These are phyloP conservation scores for Penicillium cataractarum DNA, from an alignment of 495 filamentous ascomycete species.

Conservation along the genomic window DNA sequence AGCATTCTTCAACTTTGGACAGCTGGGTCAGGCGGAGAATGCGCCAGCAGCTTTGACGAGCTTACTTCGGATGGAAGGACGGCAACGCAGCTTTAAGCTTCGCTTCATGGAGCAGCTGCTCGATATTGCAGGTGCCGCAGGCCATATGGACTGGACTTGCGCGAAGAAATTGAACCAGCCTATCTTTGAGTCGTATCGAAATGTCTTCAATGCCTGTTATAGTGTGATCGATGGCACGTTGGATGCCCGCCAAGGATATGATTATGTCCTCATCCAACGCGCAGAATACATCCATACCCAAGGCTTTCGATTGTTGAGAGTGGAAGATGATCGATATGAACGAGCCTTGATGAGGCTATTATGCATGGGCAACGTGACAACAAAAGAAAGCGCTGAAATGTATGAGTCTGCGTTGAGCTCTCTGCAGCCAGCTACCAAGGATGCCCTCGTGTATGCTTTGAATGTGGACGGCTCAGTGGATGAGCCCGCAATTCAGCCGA, in stretches of 20 bases:
- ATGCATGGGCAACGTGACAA: constrained; percentile 40
- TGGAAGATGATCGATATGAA: constrained; percentile 24
- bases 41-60: constrained; percentile 31
- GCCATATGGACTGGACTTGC: constrained; percentile 42
- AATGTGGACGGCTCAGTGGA: constrained; percentile 36
- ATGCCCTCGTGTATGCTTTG: constrained; percentile 26
- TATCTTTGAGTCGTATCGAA: constrained; percentile 35
- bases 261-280: constrained; percentile 33
- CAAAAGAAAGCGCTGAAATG: constrained; percentile 29
- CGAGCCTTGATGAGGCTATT: constrained; percentile 38
- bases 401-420: constrained; percentile 32
- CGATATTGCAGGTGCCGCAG: constrained; percentile 42
- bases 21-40: constrained; percentile 46
- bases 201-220: constrained; percentile 34
- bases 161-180: constrained; percentile 40
- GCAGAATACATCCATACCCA: constrained; percentile 20
- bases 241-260: constrained; percentile 36
- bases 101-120: constrained; percentile 43
- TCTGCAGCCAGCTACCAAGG: constrained; percentile 24
- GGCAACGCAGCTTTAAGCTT: constrained; percentile 34
- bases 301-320: constrained; percentile 31
- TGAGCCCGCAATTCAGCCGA: constrained; percentile 38
- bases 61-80: constrained; percentile 28
- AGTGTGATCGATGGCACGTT: constrained; percentile 25
- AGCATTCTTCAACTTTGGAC: constrained; percentile 49